These are phyloP conservation scores for Candida chauliodis DNA, from an alignment of 805 yeast genomes.

Conservation along the genomic window DNA sequence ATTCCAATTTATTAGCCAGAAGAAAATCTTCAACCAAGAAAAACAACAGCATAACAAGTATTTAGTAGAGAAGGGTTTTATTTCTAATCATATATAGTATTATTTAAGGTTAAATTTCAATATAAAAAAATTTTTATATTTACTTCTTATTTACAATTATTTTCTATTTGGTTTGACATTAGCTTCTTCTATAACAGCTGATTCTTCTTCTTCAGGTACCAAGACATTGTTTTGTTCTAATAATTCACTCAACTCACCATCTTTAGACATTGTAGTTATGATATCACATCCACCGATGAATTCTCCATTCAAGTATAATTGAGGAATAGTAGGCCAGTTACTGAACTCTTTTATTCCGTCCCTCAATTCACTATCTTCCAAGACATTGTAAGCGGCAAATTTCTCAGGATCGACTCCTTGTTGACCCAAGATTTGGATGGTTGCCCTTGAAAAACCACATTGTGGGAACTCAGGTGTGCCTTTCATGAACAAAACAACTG, in stretches of 20 bases:
- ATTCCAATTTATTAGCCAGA: conserved; percentile 60
- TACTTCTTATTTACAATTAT: no score
- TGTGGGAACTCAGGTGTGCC: conserved; percentile 98
- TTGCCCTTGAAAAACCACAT: conserved; percentile 95
- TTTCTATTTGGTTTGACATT: conserved; percentile 30
- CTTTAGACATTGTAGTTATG: conserved; percentile 82
- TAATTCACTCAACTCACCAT: conserved; percentile 85
- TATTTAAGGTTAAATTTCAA: background rate
- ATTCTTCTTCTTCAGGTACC: conserved; percentile 63
- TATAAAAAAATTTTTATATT: background rate
- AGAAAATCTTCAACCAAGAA: conserved; percentile 35
- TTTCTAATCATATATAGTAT: background rate
- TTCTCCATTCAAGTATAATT: conserved; percentile 83
- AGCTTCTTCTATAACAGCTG: conserved; percentile 17
- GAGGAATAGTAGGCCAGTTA: conserved; percentile 99
- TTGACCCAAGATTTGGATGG: conserved; percentile 89
- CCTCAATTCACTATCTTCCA: conserved; percentile 92
- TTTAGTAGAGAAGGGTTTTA: background rate
- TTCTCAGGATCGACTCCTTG: conserved; percentile 96
- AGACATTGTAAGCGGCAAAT: conserved; percentile 94
- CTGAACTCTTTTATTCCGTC: conserved; percentile 93
- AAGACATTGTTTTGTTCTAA: conserved; percentile 76
- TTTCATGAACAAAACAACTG: conserved; percentile 96
- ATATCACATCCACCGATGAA: conserved; percentile 98
- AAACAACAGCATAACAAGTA: conserved; percentile 2